Percentiles rank a stretch among this genome's conserved stretches.
phyloP scores from a whole-genome alignment of 1,284 basidiomycete species.

The Melampsora medusae region DNA sequence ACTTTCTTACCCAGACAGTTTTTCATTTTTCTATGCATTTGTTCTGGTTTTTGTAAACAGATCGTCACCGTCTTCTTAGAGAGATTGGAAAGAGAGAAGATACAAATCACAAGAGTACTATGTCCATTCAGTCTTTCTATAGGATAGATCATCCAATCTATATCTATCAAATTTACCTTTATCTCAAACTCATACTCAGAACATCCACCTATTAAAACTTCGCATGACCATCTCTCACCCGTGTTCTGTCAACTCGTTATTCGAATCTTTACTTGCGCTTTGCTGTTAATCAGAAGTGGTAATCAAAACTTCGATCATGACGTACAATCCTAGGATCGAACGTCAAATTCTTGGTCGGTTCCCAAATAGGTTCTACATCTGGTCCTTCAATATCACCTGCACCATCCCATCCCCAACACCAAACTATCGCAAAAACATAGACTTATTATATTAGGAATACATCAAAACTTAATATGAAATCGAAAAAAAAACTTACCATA shows the following conservation, averaged over 20 bases:
- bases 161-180: not conserved
- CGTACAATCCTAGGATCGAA: constrained; percentile 64
- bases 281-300: constrained; percentile 8
- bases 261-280: not conserved
- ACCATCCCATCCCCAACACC: constrained; percentile 99
- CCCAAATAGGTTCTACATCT: constrained; percentile 94
- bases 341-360: constrained; percentile 71
- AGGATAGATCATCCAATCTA: too few relatives aligned
- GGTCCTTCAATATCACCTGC: constrained; percentile 79
- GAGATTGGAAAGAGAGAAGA: too few relatives aligned
- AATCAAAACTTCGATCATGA: constrained; percentile 65
- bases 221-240: not conserved
- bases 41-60: too few relatives aligned
- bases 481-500: constrained; percentile 64
- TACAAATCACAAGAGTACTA: too few relatives aligned
- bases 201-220: not conserved
- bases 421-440: constrained; percentile 62
- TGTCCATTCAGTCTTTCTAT: too few relatives aligned
- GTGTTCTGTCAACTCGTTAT: not conserved
- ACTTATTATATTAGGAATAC: not conserved
- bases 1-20: too few relatives aligned
- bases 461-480: not conserved
- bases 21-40: too few relatives aligned
- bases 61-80: too few relatives aligned
- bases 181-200: not conserved